These are phyloP conservation scores for Piper longum DNA, from an alignment of 164 flowering plant species.

Conservation along the genomic window DNA sequence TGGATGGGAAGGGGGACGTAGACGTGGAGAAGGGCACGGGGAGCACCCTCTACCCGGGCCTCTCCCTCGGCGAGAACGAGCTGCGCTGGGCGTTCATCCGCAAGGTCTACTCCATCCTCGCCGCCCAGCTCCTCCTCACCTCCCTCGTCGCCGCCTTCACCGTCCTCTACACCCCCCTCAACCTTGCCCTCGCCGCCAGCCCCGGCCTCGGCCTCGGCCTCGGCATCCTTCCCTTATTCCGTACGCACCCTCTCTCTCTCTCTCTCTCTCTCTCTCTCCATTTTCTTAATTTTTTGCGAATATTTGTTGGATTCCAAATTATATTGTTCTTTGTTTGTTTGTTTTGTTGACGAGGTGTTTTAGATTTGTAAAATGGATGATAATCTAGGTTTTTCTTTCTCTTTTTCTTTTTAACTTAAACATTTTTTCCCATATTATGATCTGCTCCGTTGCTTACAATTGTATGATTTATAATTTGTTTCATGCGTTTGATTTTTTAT, in stretches of 20 bases:
- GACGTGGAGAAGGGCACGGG: constrained; percentile 47
- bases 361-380: too few species aligned
- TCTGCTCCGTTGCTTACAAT: too few species aligned
- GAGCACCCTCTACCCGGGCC: constrained; percentile 53
- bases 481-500: too few species aligned
- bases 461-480: too few species aligned
- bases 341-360: too few species aligned
- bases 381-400: too few species aligned
- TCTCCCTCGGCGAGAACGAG: constrained; percentile 65
- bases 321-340: too few species aligned
- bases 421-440: too few species aligned
- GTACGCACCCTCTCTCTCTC: constrained; percentile 23
- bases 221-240: constrained; percentile 54
- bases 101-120: constrained; percentile 81
- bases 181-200: constrained; percentile 45
- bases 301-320: too few species aligned
- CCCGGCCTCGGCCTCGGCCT: constrained; percentile 62
- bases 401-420: too few species aligned
- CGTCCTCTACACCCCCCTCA: constrained; percentile 63
- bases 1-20: constrained; percentile 25
- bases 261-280: background rate
- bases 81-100: constrained; percentile 96
- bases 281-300: background rate
- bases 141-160: constrained; percentile 58
- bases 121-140: constrained; percentile 80